These are phyloP conservation scores for Hysterangium stoloniferum DNA, from an alignment of 768 basidiomycete genomes.

Conservation along the genomic window DNA sequence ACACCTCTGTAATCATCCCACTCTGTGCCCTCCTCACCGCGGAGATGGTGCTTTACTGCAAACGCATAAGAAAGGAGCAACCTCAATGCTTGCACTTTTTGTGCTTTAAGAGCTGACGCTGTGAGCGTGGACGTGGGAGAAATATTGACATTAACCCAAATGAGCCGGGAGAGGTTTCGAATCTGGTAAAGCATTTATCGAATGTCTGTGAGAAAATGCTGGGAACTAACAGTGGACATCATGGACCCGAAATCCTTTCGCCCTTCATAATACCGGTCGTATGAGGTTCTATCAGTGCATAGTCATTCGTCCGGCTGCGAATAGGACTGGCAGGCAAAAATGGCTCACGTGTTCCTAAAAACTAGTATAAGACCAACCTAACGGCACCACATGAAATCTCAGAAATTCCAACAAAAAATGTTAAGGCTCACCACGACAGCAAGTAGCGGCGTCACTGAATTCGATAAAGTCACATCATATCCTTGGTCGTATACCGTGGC, in stretches of 20 bases:
- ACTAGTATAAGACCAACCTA: constrained; percentile 86
- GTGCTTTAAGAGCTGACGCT: constrained; percentile 30
- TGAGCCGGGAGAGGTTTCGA: constrained; percentile 66
- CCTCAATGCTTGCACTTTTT: constrained; percentile 63
- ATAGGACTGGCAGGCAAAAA: constrained; percentile 40
- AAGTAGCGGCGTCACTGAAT: constrained; percentile 79
- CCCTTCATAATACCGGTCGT: constrained; percentile 85
- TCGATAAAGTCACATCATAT: constrained; percentile 56
- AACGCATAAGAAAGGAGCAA: constrained; percentile 65
- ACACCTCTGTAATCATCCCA: constrained; percentile 61
- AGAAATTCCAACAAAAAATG: neutral
- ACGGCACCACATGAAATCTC: constrained; percentile 1
- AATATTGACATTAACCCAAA: constrained; percentile 74
- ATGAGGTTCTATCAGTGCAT: constrained; percentile 53
- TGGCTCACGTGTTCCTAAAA: constrained; percentile 50
- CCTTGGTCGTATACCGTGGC: constrained; percentile 54
- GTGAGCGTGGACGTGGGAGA: constrained; percentile 32
- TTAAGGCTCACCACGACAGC: constrained; percentile 69
- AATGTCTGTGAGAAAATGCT: neutral
- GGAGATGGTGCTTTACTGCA: constrained; percentile 73
- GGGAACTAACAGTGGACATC: constrained; percentile 45
- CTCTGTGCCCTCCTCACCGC: constrained; percentile 71
- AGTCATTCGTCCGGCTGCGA: constrained; percentile 13
- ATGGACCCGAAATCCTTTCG: constrained; percentile 74
- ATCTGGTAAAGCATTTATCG: constrained; percentile 27